These are phyloP conservation scores for Heterobasidion annosum DNA, from an alignment of 1,284 basidiomycete genomes.

Conservation along the genomic window DNA sequence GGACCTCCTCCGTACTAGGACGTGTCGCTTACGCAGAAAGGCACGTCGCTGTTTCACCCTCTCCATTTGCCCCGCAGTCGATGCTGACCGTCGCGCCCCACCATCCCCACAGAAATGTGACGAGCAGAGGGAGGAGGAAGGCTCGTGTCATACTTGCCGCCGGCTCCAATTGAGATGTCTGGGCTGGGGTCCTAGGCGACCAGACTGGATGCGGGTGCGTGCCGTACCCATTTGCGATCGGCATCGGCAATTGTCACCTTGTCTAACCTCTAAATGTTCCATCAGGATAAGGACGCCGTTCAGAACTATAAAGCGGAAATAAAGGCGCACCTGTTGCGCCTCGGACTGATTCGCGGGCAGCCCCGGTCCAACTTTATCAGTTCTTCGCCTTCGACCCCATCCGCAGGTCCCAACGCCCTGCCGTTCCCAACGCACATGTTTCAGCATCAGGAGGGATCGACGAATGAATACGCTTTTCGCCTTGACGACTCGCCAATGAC, in stretches of 20 bases:
- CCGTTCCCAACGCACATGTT: neutral
- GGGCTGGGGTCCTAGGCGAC: slow-evolving; percentile 71
- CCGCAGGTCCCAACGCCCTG: neutral
- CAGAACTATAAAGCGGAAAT: slow-evolving; percentile 76
- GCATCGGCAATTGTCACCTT: neutral
- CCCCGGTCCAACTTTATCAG: slow-evolving; percentile 40
- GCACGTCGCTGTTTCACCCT: slow-evolving; percentile 27
- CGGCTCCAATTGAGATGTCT: slow-evolving; percentile 70
- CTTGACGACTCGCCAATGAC: neutral
- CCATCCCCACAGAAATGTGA: slow-evolving; percentile 61
- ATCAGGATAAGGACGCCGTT: slow-evolving; percentile 72
- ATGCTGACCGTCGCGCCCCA: neutral
- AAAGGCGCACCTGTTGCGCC: slow-evolving; percentile 66
- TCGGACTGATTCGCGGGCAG: slow-evolving; percentile 72
- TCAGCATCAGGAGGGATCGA: neutral
- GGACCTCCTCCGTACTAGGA: slow-evolving; percentile 35
- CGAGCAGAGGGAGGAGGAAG: slow-evolving; percentile 53
- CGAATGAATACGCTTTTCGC: neutral
- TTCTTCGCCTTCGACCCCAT: slow-evolving; percentile 6
- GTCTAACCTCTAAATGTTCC: slow-evolving; percentile 1
- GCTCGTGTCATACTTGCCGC: slow-evolving; percentile 70
- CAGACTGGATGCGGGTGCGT: slow-evolving; percentile 78
- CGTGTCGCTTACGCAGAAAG: slow-evolving; percentile 72
- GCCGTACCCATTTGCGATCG: neutral
- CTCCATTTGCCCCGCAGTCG: neutral